Conservation (phyloP, 371 early-diverging fungal species). For the Sporodiniella umbellata region DNA sequence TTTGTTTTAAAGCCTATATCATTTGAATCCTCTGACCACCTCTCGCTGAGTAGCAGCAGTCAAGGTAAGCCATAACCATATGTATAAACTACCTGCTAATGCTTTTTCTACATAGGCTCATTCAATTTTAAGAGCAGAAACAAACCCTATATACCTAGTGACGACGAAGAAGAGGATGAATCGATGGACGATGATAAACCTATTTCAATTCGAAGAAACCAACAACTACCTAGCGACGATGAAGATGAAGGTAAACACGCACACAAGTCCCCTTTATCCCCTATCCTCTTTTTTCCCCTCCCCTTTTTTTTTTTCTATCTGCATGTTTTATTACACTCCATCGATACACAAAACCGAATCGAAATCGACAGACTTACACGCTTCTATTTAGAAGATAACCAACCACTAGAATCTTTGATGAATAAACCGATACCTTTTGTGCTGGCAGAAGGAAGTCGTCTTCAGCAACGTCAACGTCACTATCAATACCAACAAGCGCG, state of each 20-base stretch:
- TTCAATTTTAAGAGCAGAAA: conserved; percentile 18
- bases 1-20: not conserved
- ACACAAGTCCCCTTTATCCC: not conserved
- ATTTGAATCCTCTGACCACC: not conserved
- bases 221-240: conserved; percentile 27
- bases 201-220: not conserved
- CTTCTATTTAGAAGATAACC: not conserved
- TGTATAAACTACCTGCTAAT: not conserved
- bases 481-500: conserved; percentile 19
- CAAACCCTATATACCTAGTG: conserved; percentile 31
- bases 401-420: not conserved
- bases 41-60: not conserved
- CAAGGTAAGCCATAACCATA: not conserved
- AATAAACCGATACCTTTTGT: not conserved
- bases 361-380: not conserved
- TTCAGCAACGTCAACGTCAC: conserved; percentile 33
- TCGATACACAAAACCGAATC: too few relatives aligned
- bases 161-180: conserved; percentile 25
- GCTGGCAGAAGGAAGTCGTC: not conserved
- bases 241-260: conserved; percentile 14
- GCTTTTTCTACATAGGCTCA: not conserved
- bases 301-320: too few relatives aligned
- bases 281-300: too few relatives aligned
- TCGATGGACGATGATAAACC: conserved; percentile 22
- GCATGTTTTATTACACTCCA: too few relatives aligned